These are phyloP conservation scores for Glycine latifolia DNA, from an alignment of 306 rosid species.

Conservation along the genomic window DNA sequence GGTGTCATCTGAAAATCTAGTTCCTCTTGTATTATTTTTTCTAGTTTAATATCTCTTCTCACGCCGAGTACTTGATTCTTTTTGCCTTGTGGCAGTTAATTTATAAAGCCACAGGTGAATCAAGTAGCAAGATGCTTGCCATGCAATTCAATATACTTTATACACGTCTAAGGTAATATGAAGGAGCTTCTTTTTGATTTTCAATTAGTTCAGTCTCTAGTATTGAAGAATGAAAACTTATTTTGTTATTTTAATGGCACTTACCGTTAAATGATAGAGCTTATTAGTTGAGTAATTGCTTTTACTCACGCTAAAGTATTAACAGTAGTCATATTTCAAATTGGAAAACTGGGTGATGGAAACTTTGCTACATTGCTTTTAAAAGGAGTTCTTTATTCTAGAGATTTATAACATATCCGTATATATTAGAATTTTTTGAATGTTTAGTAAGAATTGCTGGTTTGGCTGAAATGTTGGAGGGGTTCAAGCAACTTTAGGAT, in stretches of 20 bases:
- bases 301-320: not conserved
- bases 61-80: constrained; percentile 41
- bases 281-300: constrained; percentile 1
- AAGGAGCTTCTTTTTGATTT: constrained; percentile 3
- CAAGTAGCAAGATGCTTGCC: constrained; percentile 15
- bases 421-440: not conserved
- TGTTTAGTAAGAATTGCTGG: constrained; percentile 3
- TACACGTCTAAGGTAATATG: constrained; percentile 32
- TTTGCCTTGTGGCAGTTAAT: constrained; percentile 29
- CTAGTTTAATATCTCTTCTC: constrained; percentile 15
- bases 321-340: constrained; percentile 24
- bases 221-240: constrained; percentile 20
- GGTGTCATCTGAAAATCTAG: constrained; percentile 39
- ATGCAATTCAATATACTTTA: constrained; percentile 23
- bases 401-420: not conserved
- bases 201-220: constrained; percentile 19
- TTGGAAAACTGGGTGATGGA: constrained; percentile 14
- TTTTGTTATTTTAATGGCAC: constrained; percentile 7
- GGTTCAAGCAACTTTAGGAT: not conserved
- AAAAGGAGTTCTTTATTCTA: not conserved
- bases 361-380: constrained; percentile 13
- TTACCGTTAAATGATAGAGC: constrained; percentile 17
- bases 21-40: constrained; percentile 43
- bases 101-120: constrained; percentile 36
- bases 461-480: constrained; percentile 6